Percentiles rank a stretch among this genome's conserved stretches.
Conservation (phyloP, 1,284 basidiomycete species). For the Trametes polyzona region DNA sequence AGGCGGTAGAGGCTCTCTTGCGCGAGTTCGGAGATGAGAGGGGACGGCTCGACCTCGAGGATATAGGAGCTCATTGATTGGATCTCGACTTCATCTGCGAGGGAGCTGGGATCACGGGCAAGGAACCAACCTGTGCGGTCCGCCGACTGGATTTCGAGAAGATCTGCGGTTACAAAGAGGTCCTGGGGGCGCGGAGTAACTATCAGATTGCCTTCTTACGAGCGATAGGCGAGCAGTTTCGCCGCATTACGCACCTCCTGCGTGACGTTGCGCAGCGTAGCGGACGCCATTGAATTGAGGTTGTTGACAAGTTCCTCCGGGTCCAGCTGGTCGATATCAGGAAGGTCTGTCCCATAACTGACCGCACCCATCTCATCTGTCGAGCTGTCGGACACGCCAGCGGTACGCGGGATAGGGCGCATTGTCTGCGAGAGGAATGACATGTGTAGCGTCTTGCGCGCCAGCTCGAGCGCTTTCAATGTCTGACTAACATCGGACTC, state of each 20-base stretch:
- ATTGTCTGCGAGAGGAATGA: slow-evolving; percentile 62
- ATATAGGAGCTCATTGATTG: slow-evolving; percentile 76
- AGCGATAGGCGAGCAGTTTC: slow-evolving; percentile 3
- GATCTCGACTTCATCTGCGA: slow-evolving; percentile 68
- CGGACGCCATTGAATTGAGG: slow-evolving; percentile 72
- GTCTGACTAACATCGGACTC: slow-evolving; percentile 49
- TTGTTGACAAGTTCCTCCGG: slow-evolving; percentile 74
- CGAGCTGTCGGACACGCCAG: slow-evolving; percentile 34
- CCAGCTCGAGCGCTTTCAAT: slow-evolving; percentile 49
- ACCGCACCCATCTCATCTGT: slow-evolving; percentile 33
- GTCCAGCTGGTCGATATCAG: slow-evolving; percentile 67
- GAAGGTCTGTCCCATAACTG: slow-evolving; percentile 57
- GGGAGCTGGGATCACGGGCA: slow-evolving; percentile 50
- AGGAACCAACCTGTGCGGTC: slow-evolving; percentile 81
- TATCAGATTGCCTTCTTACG: slow-evolving; percentile 5
- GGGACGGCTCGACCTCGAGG: slow-evolving; percentile 69
- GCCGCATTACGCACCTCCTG: slow-evolving; percentile 58
- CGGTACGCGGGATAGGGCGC: slow-evolving; percentile 52
- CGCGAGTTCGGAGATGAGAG: slow-evolving; percentile 66
- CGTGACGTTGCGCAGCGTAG: slow-evolving; percentile 73
- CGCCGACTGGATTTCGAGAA: slow-evolving; percentile 77
- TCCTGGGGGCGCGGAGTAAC: slow-evolving; percentile 46
- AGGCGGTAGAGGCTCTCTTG: slow-evolving; percentile 73
- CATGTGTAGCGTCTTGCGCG: slow-evolving; percentile 44
- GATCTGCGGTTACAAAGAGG: slow-evolving; percentile 71